Evolutionary conservation across 495 filamentous ascomycete species (phyloP).

Genomic region (Penicillium mononematosum): DNA sequence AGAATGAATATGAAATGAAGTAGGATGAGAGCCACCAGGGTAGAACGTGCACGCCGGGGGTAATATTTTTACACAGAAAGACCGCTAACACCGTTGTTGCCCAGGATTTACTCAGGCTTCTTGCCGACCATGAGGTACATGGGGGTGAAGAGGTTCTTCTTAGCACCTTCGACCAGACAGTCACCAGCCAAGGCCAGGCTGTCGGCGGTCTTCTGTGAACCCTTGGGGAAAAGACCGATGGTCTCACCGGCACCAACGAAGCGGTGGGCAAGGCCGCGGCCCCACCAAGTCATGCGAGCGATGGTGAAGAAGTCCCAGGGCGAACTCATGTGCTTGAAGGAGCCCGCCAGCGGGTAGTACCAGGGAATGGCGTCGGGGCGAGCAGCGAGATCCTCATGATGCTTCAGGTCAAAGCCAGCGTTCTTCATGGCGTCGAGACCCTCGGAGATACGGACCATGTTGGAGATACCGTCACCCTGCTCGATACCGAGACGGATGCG

Average conservation of each 20-base stretch:
- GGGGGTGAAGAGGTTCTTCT: slow-evolving; percentile 93
- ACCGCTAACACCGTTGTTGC: background rate
- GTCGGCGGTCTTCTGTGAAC: slow-evolving; percentile 95
- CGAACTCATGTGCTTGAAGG: slow-evolving; percentile 77
- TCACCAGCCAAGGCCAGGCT: slow-evolving; percentile 81
- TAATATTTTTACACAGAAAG: slow-evolving; percentile 14
- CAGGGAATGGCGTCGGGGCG: slow-evolving; percentile 77
- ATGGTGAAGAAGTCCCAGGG: slow-evolving; percentile 81
- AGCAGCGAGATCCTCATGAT: slow-evolving; percentile 88
- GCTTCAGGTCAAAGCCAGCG: slow-evolving; percentile 81
- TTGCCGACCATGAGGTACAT: slow-evolving; percentile 99
- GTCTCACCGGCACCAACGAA: slow-evolving; percentile 78
- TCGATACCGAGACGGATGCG: slow-evolving; percentile 93
- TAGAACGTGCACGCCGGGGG: slow-evolving; percentile 5
- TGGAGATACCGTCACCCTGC: slow-evolving; percentile 94
- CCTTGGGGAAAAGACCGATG: slow-evolving; percentile 70
- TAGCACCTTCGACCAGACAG: slow-evolving; percentile 83
- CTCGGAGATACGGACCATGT: slow-evolving; percentile 92
- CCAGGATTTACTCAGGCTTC: slow-evolving; percentile 63
- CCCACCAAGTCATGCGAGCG: slow-evolving; percentile 85
- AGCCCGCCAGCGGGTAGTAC: slow-evolving; percentile 90
- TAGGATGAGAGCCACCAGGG: slow-evolving; percentile 11
- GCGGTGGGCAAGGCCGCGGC: slow-evolving; percentile 71
- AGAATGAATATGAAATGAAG: slow-evolving; percentile 1
- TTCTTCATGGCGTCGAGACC: slow-evolving; percentile 82